Conservation (phyloP, 768 basidiomycete species). For the Termitomyces sp. region DNA sequence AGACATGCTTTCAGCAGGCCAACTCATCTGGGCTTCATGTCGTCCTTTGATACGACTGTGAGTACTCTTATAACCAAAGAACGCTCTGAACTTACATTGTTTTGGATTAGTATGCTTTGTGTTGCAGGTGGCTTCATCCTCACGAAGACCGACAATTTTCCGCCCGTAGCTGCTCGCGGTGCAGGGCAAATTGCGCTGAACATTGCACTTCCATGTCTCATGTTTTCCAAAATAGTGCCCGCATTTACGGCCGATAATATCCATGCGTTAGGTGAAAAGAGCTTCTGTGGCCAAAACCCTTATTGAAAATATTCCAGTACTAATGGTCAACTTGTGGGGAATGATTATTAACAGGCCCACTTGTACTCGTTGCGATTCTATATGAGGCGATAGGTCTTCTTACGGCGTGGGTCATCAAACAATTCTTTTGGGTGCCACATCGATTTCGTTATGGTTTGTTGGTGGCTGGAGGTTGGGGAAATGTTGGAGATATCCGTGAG, state of each 20-base stretch:
- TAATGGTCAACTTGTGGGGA: background rate
- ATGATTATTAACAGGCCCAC: slow-evolving; percentile 45
- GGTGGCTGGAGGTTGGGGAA: slow-evolving; percentile 67
- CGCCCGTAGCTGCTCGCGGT: slow-evolving; percentile 55
- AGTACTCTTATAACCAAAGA: slow-evolving; percentile 18
- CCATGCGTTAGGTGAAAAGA: slow-evolving; percentile 45
- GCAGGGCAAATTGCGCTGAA: slow-evolving; percentile 64
- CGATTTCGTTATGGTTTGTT: slow-evolving; percentile 72
- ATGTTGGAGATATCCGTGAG: slow-evolving; percentile 71
- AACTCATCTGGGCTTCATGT: slow-evolving; percentile 62
- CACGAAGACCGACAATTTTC: slow-evolving; percentile 61
- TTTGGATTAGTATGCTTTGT: slow-evolving; percentile 46
- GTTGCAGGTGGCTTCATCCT: slow-evolving; percentile 54
- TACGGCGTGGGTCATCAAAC: slow-evolving; percentile 54
- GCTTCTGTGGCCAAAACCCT: background rate
- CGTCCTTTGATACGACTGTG: slow-evolving; percentile 61
- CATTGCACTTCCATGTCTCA: slow-evolving; percentile 57
- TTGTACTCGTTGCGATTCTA: slow-evolving; percentile 57
- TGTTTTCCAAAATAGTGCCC: slow-evolving; percentile 74
- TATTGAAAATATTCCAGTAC: background rate
- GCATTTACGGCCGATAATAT: slow-evolving; percentile 62
- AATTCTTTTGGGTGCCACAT: slow-evolving; percentile 76
- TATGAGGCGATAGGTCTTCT: slow-evolving; percentile 57
- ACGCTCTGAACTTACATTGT: background rate
- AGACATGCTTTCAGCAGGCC: slow-evolving; percentile 35